Evolutionary conservation across 2,329 filamentous ascomycete species (phyloP), one percentile per base, ranked within the genome.

Genomic region (Neofusicoccum ribis): DNA sequence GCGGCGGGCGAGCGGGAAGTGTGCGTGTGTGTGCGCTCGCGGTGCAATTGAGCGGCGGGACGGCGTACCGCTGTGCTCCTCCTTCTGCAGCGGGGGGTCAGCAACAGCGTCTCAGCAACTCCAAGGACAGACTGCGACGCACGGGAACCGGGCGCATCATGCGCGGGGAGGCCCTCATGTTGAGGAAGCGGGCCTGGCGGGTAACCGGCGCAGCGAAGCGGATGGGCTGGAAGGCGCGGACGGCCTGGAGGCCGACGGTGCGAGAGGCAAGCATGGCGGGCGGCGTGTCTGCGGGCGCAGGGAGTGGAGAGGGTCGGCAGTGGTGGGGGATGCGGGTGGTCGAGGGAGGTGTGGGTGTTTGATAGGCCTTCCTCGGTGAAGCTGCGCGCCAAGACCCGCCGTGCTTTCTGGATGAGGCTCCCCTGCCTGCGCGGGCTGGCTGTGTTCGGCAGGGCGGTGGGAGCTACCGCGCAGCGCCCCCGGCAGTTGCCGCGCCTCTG

Each of bases 101-200:
- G 82, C 74, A 31, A 27, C 37, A 8, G 11, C 17, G n/a, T 15
- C 17, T 61, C 7, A 36, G 23, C 39, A 9, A 12, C 9, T 41
- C 36, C 5, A 39, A 56, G 51, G 62, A 62, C 65, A 39, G 44
- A 56, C 63, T 34, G 64, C 44, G 61, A 83, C 89, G 83, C 83
- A 94, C 92, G 73, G 91, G 91, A 75, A 91, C 80, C 71, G 90
- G 88, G 78, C 83, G 78, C 73, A 79, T 80, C 73, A 81, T 74
- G 65, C 76, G 72, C 70, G 77, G 75, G 54, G 80, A 73, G 71
- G 79, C 76, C 75, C 80, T 82, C 85, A 89, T 49, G 63, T 65
- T 65, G 23, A 65, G 46, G 63, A 65, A 65, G 63, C 63, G 63
- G 34, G 63, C 52, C 49, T 64, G 61, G 41, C 51, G 61, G 63